Base-by-base conservation (phyloP, 805 yeast genomes). In the Kurtzmaniella cleridarum region DNA sequence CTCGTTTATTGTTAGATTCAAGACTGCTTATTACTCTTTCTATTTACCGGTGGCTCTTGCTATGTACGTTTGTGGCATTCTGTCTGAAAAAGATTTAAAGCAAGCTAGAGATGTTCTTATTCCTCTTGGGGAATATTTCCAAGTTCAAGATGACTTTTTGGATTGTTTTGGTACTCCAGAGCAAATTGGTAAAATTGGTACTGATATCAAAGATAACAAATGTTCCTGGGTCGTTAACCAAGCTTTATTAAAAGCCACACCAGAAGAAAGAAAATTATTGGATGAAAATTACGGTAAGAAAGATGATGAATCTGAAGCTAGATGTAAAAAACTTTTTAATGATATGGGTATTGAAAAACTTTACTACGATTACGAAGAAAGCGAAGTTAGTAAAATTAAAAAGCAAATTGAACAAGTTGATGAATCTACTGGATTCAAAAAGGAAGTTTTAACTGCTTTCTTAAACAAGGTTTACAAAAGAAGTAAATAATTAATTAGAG, bases 121-220 rank as follows among this genome's bases (percentile, higher is more conserved):
- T 48, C 97, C 97, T 41, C 76, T 93, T 50, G 99, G 99, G 43
- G 97, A 93, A 64, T 93, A 93, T 64, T 93, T 93, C 82, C 99
- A 93, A 72, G 87, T 93, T 51, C 98, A 93, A 70, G 99, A 93
- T 60, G 99, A 93, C 64, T 93, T 75, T 70, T 77, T 93, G 49
- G 99, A 93, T 66, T 87, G 96, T 64, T 93, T 87, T 58, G 99
- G 98, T 49, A 88, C 91, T 53, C 96, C 98, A 32, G 95, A 86
- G 59, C 88, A 91, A 56, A 93, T 90, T 57, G 99, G 99, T 47
- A 93, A 93, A 74, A 88, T 93, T 51, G 99, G 99, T 51, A 93
- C 98, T 43, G 99, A 93, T 62, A 93, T 93, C 58, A 85, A 85
- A 69, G 99, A 93, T 67, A 93, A 93, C 78, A 93, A 93, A 67